Evolutionary conservation across 108 stramenopile genomes (phyloP).

Genomic region (Fragilaria crotonensis): DNA sequence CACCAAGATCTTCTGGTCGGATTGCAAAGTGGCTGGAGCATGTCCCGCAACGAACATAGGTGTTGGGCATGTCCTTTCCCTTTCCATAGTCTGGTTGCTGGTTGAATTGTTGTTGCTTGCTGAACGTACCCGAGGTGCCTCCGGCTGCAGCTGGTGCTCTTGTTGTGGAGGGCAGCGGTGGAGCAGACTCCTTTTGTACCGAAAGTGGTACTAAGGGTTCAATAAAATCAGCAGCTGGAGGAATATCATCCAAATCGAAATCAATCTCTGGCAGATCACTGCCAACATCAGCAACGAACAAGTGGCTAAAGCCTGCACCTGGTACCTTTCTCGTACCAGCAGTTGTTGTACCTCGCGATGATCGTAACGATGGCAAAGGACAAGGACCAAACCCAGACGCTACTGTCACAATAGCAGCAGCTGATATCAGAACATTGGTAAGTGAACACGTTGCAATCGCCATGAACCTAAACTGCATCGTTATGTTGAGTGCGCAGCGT

Average conservation of each 20-base stretch:
- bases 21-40: conserved; percentile 61
- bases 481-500: no score
- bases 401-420: no score
- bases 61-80: conserved; percentile 15
- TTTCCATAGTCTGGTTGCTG: conserved; percentile 20
- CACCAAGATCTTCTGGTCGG: conserved; percentile 37
- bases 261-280: neutral
- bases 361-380: no score
- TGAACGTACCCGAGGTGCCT: neutral
- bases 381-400: no score
- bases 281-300: conserved; percentile 7
- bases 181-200: neutral
- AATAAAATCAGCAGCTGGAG: conserved; percentile 1
- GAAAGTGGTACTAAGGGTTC: neutral
- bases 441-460: no score
- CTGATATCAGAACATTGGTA: no score
- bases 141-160: neutral
- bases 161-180: neutral
- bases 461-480: no score
- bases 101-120: neutral
- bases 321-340: no score
- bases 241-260: conserved; percentile 1
- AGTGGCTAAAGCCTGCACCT: no score
- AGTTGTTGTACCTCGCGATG: no score
- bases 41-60: conserved; percentile 57